Evolutionary conservation across 495 filamentous ascomycete genomes (phyloP).

Genomic region (Massariosphaeria phaeospora): DNA sequence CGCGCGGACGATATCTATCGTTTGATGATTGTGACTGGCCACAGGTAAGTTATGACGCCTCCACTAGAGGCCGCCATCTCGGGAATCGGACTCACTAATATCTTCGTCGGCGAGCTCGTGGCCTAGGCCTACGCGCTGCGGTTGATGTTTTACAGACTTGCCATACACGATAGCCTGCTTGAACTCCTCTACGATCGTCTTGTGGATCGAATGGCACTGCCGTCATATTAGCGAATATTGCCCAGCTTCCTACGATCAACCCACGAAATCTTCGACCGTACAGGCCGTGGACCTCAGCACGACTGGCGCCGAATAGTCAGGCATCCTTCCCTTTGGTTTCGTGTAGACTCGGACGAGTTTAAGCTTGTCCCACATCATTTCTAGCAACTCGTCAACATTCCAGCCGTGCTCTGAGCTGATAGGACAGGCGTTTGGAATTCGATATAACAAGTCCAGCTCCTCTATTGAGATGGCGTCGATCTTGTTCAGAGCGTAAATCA

Average conservation of each 20-base stretch:
- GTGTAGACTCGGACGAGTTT: slow-evolving; percentile 90
- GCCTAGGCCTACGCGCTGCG: slow-evolving; percentile 84
- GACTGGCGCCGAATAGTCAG: slow-evolving; percentile 88
- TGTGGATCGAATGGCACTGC: slow-evolving; percentile 94
- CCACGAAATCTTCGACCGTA: slow-evolving; percentile 95
- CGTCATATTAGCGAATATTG: slow-evolving; percentile 34
- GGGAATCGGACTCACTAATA: slow-evolving; percentile 64
- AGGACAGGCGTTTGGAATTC: slow-evolving; percentile 92
- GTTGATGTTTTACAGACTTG: slow-evolving; percentile 96
- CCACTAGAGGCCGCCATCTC: neutral
- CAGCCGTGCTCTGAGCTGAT: slow-evolving; percentile 98
- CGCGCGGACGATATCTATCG: slow-evolving; percentile 52
- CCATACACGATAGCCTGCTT: slow-evolving; percentile 94
- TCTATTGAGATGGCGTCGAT: slow-evolving; percentile 98
- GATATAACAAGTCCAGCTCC: slow-evolving; percentile 90
- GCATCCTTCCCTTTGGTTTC: slow-evolving; percentile 92
- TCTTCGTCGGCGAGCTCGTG: slow-evolving; percentile 96
- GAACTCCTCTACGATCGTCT: slow-evolving; percentile 93
- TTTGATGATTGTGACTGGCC: slow-evolving; percentile 87
- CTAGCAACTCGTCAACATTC: slow-evolving; percentile 95
- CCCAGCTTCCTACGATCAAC: slow-evolving; percentile 37
- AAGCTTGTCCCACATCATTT: slow-evolving; percentile 97
- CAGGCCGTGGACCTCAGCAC: slow-evolving; percentile 76
- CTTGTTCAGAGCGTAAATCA: slow-evolving; percentile 98
- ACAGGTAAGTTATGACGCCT: slow-evolving; percentile 40